Evolutionary conservation across 306 rosid genomes (phyloP).

Genomic region (Cercis canadensis): DNA sequence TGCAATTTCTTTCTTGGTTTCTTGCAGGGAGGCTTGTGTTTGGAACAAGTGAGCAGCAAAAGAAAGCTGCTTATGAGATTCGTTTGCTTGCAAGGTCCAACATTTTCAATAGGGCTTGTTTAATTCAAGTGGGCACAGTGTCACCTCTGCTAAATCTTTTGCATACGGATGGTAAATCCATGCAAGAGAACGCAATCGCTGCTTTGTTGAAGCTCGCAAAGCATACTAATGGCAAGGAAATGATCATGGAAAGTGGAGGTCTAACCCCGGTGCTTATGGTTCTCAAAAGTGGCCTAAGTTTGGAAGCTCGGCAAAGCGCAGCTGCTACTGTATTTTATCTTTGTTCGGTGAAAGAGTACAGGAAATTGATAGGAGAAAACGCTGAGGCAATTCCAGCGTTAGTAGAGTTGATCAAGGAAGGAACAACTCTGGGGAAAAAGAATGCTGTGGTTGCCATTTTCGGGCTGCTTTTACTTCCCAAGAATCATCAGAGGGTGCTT

Average conservation of each 20-base stretch:
- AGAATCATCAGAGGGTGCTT: conserved; percentile 56
- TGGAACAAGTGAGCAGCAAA: conserved; percentile 56
- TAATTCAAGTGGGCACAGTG: conserved; percentile 63
- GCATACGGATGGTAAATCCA: conserved; percentile 28
- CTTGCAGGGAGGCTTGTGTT: conserved; percentile 58
- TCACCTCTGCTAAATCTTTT: conserved; percentile 60
- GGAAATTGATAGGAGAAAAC: conserved; percentile 64
- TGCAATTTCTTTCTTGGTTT: conserved; percentile 61
- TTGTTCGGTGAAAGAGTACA: conserved; percentile 55
- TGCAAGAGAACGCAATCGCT: conserved; percentile 65
- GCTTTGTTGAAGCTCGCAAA: conserved; percentile 82
- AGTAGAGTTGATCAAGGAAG: conserved; percentile 61
- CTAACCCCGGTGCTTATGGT: conserved; percentile 47
- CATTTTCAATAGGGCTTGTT: conserved; percentile 68
- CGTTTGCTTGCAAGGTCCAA: conserved; percentile 70
- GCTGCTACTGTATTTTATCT: conserved; percentile 78
- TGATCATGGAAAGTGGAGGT: conserved; percentile 57
- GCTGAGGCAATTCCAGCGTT: conserved; percentile 57
- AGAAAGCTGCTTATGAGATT: conserved; percentile 77
- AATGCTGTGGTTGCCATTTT: conserved; percentile 78
- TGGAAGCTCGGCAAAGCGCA: conserved; percentile 67
- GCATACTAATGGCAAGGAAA: conserved; percentile 53
- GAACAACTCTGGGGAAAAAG: conserved; percentile 70
- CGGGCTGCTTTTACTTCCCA: conserved; percentile 58
- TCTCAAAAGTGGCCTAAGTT: conserved; percentile 54